These are phyloP conservation scores for Metschnikowia picachoensis DNA, from an alignment of 805 yeast genomes.

Conservation along the genomic window DNA sequence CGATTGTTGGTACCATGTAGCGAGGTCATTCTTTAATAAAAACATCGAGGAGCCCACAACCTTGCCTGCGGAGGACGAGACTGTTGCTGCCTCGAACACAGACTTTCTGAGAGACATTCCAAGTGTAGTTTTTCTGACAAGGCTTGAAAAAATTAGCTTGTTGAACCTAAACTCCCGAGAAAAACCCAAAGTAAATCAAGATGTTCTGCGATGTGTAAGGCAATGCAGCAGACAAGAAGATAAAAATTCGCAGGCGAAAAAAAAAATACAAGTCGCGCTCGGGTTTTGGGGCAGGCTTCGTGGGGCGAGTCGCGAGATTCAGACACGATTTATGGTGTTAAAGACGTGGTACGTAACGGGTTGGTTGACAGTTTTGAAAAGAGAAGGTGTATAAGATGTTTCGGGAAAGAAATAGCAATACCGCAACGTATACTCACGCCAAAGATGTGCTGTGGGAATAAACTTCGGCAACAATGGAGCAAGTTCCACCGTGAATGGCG, in stretches of 20 bases:
- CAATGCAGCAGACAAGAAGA: neutral
- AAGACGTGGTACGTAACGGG: too few relatives aligned
- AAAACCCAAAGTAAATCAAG: neutral
- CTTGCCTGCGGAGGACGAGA: constrained; percentile 23
- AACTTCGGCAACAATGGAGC: neutral
- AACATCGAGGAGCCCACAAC: constrained; percentile 20
- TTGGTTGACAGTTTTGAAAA: too few relatives aligned
- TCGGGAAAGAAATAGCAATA: too few relatives aligned
- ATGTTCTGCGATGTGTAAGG: neutral
- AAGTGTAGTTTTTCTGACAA: neutral
- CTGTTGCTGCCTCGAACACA: constrained; percentile 22
- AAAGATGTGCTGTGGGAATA: too few relatives aligned
- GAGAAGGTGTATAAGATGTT: too few relatives aligned
- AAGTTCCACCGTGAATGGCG: neutral
- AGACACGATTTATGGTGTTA: too few relatives aligned
- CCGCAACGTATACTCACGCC: too few relatives aligned
- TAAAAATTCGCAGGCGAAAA: constrained; percentile 5
- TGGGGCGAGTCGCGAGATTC: neutral
- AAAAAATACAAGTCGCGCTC: constrained; percentile 5
- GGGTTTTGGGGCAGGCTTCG: constrained; percentile 2
- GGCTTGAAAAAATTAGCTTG: neutral
- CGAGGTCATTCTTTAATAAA: constrained; percentile 20
- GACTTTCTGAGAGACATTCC: constrained; percentile 16
- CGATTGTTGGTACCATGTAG: constrained; percentile 20
- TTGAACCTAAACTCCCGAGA: neutral